Conservation (phyloP, 75 land plant genomes). For the Cryptomeria japonica region DNA sequence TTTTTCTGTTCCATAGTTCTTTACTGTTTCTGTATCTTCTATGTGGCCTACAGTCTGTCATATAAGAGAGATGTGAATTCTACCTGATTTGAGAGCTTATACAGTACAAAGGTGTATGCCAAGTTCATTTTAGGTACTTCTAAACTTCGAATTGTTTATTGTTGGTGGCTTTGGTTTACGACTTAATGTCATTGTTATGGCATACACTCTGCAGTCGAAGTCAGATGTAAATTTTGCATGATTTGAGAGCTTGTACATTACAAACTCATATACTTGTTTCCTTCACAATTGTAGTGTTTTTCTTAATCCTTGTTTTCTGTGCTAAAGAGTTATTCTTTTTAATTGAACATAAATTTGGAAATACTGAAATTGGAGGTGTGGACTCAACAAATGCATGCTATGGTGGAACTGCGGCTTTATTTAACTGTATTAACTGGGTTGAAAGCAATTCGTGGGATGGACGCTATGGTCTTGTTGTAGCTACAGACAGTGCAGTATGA, state of each 20-base stretch:
- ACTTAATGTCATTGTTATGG: background rate
- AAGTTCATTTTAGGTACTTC: no score
- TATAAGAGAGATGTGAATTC: no score
- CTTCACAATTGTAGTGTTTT: background rate
- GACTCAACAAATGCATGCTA: slow-evolving; percentile 99
- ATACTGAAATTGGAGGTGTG: slow-evolving; percentile 93
- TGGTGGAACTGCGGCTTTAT: slow-evolving; percentile 96
- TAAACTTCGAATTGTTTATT: background rate
- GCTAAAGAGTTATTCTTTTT: slow-evolving; percentile 3
- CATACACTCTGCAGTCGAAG: background rate
- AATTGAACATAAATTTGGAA: slow-evolving; percentile 64
- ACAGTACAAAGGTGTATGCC: no score
- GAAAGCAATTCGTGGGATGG: slow-evolving; percentile 99
- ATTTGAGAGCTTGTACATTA: background rate
- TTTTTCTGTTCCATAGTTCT: background rate
- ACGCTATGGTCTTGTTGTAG: slow-evolving; percentile 92
- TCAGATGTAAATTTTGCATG: background rate
- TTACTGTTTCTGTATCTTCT: no score
- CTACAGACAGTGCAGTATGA: slow-evolving; percentile 97
- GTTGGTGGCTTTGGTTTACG: background rate
- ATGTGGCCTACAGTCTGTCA: no score
- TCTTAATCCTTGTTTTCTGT: background rate
- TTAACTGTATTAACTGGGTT: slow-evolving; percentile 96
- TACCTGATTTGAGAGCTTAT: no score
- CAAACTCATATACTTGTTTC: background rate